These are phyloP conservation scores for Yamadazyma atmosphaerica DNA, from an alignment of 1,139 yeast species.

Conservation along the genomic window DNA sequence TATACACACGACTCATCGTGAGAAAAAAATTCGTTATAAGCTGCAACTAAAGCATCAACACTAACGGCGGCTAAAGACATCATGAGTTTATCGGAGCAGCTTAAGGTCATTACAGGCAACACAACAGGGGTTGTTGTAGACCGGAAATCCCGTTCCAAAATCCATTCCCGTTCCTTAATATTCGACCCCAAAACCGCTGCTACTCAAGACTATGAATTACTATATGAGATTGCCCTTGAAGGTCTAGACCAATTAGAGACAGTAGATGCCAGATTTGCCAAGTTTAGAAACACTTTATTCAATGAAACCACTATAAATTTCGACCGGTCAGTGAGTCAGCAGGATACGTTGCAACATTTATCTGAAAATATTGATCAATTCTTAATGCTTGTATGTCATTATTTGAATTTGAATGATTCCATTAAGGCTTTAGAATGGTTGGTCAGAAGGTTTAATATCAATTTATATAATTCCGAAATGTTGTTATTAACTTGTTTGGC, in stretches of 20 bases:
- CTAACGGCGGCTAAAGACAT: too few species aligned
- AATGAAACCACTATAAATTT: constrained; percentile 75
- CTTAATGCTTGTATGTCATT: constrained; percentile 71
- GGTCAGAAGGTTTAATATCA: constrained; percentile 86
- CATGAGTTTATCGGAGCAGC: constrained; percentile 78
- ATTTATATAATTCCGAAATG: constrained; percentile 74
- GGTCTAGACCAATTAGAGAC: constrained; percentile 73
- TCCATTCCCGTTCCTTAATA: constrained; percentile 85
- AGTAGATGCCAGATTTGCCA: constrained; percentile 71
- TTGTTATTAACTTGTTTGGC: constrained; percentile 74
- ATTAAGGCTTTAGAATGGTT: constrained; percentile 92
- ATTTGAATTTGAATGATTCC: constrained; percentile 72
- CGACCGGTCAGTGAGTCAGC: constrained; percentile 78
- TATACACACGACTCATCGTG: background rate
- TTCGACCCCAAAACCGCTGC: constrained; percentile 88
- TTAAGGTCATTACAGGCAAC: constrained; percentile 66
- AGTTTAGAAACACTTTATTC: constrained; percentile 72
- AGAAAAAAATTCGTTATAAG: background rate
- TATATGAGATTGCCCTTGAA: constrained; percentile 69
- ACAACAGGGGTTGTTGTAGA: constrained; percentile 79
- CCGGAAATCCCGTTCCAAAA: constrained; percentile 79
- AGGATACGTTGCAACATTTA: constrained; percentile 72
- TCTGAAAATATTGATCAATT: constrained; percentile 76
- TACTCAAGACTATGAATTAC: constrained; percentile 85
- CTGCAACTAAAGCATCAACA: background rate